Evolutionary conservation across 352 stramenopile species (phyloP).

Genomic region (Pythium folliculosum): DNA sequence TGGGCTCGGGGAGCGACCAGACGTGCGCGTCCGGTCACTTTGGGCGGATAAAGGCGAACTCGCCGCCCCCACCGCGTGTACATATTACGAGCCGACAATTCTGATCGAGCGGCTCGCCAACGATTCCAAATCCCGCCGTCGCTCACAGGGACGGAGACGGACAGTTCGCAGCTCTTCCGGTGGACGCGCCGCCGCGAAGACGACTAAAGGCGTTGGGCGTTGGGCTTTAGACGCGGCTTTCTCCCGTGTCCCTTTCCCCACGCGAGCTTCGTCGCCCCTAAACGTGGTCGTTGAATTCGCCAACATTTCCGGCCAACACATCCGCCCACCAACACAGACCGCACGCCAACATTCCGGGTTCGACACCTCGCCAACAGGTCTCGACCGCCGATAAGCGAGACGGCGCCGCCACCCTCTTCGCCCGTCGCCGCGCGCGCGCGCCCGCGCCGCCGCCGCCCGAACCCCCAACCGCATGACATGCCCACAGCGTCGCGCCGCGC

Average conservation of each 20-base stretch:
- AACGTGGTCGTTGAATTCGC: too few relatives aligned
- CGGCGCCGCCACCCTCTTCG: not conserved
- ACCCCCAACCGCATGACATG: constrained; percentile 19
- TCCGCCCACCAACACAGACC: not conserved
- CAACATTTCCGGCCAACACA: not conserved
- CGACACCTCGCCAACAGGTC: constrained; percentile 8
- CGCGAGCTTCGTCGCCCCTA: not conserved
- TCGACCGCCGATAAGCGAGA: constrained; percentile 4
- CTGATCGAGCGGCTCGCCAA: not conserved
- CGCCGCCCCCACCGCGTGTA: not conserved
- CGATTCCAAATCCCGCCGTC: not conserved
- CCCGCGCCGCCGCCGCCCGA: not conserved
- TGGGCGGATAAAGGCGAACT: not conserved
- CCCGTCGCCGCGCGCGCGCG: not conserved
- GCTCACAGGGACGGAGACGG: not conserved
- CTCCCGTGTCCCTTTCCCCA: not conserved
- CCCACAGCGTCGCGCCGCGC: not conserved
- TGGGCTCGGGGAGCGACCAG: constrained; percentile 1
- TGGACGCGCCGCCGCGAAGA: not conserved
- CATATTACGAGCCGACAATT: not conserved
- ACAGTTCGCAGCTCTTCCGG: not conserved
- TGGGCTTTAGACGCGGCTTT: not conserved
- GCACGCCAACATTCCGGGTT: constrained; percentile 1
- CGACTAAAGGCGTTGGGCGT: not conserved
- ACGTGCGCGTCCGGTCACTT: not conserved